Evolutionary conservation across 2,329 filamentous ascomycete species (phyloP), one percentile per base, ranked within the genome.

Genomic region (Mycogone perniciosa): DNA sequence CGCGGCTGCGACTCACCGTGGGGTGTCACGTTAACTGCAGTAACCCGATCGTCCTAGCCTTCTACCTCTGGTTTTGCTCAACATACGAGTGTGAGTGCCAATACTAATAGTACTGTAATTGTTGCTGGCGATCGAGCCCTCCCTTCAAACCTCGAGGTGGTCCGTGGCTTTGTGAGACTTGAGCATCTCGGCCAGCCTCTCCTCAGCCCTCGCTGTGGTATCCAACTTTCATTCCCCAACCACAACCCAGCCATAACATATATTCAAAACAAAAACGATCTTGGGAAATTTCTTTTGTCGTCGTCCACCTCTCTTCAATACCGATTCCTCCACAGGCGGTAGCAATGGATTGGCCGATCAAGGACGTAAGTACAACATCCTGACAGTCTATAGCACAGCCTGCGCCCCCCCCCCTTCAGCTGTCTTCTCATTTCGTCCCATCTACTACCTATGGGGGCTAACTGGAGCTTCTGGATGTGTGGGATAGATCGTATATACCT

Each of bases 401-500:
- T 5, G 30, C n/a, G 5, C 20, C 20, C 20, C 20, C 20, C 20
- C 3, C 20, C 20, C 20, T 20, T 20, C 20, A 20, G 20, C 20
- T 20, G 20, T 20, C 20, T 31, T 20, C 11, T 38, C 31, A 26
- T 26, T 42, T 34, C 10, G 3, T 20, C 20, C 4, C 26, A 11
- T 44, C 41, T n/a, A 13, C 10, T 31, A 30, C 9, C 9, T 7
- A 31, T 10, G 6, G 26, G n/a, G 8, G 38, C 46, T 46, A 41
- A 54, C 8, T 6, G 10, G 13, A 42, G 30, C 7, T 31, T 31
- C 20, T 33, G 13, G 44, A 9, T 10, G 10, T 11, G 10, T 10
- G 11, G 2, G 9, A 6, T 58, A 97, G 89, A 90, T 96, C 60
- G 75, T 92, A 51, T 96, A 95, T 66, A 85, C 91, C 7, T 74